phyloP scores from a whole-genome alignment of 1,284 basidiomycete species.

The Puccinia coronata region DNA sequence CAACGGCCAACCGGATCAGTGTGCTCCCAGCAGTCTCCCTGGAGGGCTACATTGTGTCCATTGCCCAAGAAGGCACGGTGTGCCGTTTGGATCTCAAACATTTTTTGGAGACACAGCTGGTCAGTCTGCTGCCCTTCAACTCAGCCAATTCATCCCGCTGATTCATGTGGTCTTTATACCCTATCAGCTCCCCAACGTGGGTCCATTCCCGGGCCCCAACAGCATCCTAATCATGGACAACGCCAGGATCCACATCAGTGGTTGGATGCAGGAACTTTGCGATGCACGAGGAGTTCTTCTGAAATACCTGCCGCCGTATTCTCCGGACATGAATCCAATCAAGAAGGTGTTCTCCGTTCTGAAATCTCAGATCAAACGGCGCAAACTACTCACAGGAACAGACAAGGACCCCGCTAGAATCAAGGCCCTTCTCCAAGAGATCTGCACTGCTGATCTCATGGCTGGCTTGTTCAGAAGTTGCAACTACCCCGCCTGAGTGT shows the following conservation, averaged over 20 bases:
- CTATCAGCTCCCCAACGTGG: slow-evolving; percentile 10
- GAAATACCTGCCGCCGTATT: slow-evolving; percentile 5
- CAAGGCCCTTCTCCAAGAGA: not conserved
- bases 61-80: not conserved
- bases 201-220: not conserved
- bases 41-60: not conserved
- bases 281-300: not conserved
- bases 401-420: not conserved
- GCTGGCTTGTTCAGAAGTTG: not conserved
- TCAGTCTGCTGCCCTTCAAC: no score
- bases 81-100: not conserved
- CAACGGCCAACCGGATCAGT: not conserved
- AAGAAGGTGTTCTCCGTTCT: not conserved
- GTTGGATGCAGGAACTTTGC: not conserved
- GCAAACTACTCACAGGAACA: not conserved
- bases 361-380: not conserved
- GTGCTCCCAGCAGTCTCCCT: not conserved
- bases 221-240: slow-evolving; percentile 11
- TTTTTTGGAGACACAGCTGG: not conserved
- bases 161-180: not conserved
- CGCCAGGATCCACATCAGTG: not conserved
- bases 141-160: no score
- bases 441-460: not conserved
- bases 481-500: not conserved
- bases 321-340: slow-evolving; percentile 19